phyloP scores from a whole-genome alignment of 2,329 filamentous ascomycete genomes.

The Cercospora sp. region DNA sequence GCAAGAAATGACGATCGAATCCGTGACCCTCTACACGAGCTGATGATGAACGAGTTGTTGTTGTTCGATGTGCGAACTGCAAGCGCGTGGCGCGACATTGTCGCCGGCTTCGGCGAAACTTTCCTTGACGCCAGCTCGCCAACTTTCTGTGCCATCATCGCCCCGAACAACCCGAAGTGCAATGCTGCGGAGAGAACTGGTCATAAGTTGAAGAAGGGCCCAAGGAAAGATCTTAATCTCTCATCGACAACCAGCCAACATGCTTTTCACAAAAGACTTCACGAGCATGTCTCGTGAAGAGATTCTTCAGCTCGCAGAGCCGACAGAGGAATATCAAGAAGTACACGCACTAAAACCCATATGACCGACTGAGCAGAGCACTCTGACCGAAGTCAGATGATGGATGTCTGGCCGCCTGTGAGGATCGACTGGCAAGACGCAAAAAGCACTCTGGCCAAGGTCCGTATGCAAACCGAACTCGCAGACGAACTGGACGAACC shows the following conservation, averaged over 20 bases:
- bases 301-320: conserved; percentile 23
- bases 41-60: no score
- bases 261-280: conserved; percentile 22
- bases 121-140: not conserved
- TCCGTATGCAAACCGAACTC: conserved; percentile 21
- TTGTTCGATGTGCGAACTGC: no score
- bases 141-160: not conserved
- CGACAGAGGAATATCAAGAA: conserved; percentile 24
- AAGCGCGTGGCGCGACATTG: not conserved
- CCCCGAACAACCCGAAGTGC: not conserved
- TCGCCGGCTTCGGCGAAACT: not conserved
- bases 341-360: conserved; percentile 4
- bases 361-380: not conserved
- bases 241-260: not conserved
- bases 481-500: conserved; percentile 25
- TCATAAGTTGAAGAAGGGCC: not conserved
- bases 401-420: conserved; percentile 22
- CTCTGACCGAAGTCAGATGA: conserved; percentile 16
- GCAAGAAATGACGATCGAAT: no score
- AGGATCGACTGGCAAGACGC: conserved; percentile 22
- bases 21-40: no score
- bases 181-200: not conserved
- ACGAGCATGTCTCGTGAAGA: conserved; percentile 23
- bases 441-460: conserved; percentile 12
- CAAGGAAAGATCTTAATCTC: not conserved